Evolutionary conservation across 768 basidiomycete species (phyloP).

Genomic region (Lactarius psammicola): DNA sequence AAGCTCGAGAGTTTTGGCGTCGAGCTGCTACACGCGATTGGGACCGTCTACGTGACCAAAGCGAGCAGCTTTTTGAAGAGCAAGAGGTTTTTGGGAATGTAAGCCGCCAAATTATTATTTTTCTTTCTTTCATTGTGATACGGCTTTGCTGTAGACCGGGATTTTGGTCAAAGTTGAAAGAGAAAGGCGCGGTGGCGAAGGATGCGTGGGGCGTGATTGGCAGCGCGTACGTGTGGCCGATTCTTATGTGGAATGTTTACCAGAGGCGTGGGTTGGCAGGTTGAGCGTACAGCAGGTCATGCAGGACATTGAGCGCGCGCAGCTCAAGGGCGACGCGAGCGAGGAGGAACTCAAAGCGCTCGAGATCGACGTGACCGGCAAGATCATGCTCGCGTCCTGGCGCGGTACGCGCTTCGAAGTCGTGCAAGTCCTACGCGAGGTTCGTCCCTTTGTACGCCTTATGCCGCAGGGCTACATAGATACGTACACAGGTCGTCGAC

Average conservation of each 20-base stretch:
- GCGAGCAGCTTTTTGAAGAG: slow-evolving; percentile 89
- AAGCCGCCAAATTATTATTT: slow-evolving; percentile 36
- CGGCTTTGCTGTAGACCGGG: slow-evolving; percentile 75
- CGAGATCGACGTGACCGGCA: slow-evolving; percentile 92
- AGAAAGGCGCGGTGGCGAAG: slow-evolving; percentile 89
- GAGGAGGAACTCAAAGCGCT: slow-evolving; percentile 85
- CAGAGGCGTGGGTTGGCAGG: slow-evolving; percentile 40
- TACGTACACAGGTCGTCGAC: slow-evolving; percentile 62
- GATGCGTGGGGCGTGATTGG: slow-evolving; percentile 97
- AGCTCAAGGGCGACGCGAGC: slow-evolving; percentile 81
- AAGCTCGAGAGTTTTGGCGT: slow-evolving; percentile 98
- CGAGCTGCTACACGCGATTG: slow-evolving; percentile 91
- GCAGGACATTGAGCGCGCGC: slow-evolving; percentile 88
- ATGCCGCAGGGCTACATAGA: too few relatives aligned
- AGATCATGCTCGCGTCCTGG: slow-evolving; percentile 97
- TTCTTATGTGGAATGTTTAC: too few relatives aligned
- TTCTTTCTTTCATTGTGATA: too few relatives aligned
- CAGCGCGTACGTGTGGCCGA: slow-evolving; percentile 70
- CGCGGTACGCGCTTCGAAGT: slow-evolving; percentile 96
- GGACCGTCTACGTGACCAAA: slow-evolving; percentile 90
- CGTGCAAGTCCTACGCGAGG: slow-evolving; percentile 81
- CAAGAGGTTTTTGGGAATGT: slow-evolving; percentile 88
- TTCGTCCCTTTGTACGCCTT: too few relatives aligned
- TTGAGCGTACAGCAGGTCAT: slow-evolving; percentile 77
- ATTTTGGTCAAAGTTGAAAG: slow-evolving; percentile 91